phyloP scores from a whole-genome alignment of 2,329 filamentous ascomycete genomes.

The Pseudocercospora macadamiae region DNA sequence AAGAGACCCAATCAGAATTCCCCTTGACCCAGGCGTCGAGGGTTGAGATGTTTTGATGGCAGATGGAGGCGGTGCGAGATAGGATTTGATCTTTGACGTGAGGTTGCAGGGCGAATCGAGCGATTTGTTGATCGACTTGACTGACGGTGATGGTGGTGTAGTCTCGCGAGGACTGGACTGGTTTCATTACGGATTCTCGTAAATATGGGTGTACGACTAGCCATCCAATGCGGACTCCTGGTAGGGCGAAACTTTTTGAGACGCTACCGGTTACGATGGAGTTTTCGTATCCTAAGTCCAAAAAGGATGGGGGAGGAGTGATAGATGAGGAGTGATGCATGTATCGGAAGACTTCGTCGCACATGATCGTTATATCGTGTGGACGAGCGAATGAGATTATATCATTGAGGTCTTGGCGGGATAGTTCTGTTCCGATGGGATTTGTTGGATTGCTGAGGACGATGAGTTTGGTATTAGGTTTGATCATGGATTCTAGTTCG shows the following conservation, averaged over 20 bases:
- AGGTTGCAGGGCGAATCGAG: background rate
- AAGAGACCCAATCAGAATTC: background rate
- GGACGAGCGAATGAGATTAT: background rate
- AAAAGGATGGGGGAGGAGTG: background rate
- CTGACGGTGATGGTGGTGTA: constrained; percentile 6
- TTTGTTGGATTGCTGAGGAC: constrained; percentile 10
- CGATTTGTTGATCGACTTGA: constrained; percentile 10
- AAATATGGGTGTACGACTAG: background rate
- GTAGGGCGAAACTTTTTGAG: constrained; percentile 7
- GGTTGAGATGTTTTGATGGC: background rate
- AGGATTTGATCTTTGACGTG: background rate
- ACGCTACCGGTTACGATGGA: constrained; percentile 6
- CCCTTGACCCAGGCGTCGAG: background rate
- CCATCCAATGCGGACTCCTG: constrained; percentile 5
- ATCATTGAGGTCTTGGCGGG: background rate
- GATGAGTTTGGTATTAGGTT: background rate
- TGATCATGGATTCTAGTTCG: constrained; percentile 1
- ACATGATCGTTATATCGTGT: background rate
- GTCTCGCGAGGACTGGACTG: background rate
- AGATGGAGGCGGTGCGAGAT: background rate
- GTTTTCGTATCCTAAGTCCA: constrained; percentile 8
- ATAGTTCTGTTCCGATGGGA: background rate
- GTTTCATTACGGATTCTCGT: background rate
- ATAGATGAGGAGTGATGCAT: background rate
- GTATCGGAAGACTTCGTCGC: constrained; percentile 12